Conservation (phyloP, 495 filamentous ascomycete species). For the Aspergillus heteromorphus region DNA sequence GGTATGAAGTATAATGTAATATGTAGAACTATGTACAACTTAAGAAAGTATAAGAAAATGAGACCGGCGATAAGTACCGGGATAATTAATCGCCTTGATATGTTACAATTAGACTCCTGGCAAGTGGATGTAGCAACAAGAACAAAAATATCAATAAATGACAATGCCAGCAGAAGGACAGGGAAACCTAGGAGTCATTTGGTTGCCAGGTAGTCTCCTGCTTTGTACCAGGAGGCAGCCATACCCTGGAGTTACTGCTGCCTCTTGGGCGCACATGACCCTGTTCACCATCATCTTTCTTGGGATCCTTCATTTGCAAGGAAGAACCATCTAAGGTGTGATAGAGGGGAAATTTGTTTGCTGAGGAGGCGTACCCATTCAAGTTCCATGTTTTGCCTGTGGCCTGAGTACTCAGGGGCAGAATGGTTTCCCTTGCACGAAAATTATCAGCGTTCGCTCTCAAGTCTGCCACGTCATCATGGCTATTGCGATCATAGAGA, state of each 20-base stretch:
- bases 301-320: slow-evolving; percentile 39
- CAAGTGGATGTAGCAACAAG: not conserved
- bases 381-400: slow-evolving; percentile 34
- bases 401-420: slow-evolving; percentile 57
- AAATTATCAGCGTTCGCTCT: slow-evolving; percentile 51
- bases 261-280: slow-evolving; percentile 49
- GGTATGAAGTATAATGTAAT: no score
- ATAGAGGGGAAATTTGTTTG: slow-evolving; percentile 22
- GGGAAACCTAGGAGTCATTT: slow-evolving; percentile 35
- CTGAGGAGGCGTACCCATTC: slow-evolving; percentile 37
- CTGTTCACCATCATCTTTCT: slow-evolving; percentile 56
- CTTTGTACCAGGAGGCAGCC: slow-evolving; percentile 68
- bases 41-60: not conserved
- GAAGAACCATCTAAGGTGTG: slow-evolving; percentile 21
- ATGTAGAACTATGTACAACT: no score
- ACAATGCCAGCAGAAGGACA: not conserved
- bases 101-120: not conserved
- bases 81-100: not conserved
- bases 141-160: slow-evolving; percentile 11
- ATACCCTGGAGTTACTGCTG: slow-evolving; percentile 50
- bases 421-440: slow-evolving; percentile 55
- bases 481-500: slow-evolving; percentile 88
- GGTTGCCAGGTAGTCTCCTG: slow-evolving; percentile 76
- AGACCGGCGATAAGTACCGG: not conserved
- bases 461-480: slow-evolving; percentile 77